Conservation (phyloP, 176 grass and related monocot species). For the Ensete ventricosum region DNA sequence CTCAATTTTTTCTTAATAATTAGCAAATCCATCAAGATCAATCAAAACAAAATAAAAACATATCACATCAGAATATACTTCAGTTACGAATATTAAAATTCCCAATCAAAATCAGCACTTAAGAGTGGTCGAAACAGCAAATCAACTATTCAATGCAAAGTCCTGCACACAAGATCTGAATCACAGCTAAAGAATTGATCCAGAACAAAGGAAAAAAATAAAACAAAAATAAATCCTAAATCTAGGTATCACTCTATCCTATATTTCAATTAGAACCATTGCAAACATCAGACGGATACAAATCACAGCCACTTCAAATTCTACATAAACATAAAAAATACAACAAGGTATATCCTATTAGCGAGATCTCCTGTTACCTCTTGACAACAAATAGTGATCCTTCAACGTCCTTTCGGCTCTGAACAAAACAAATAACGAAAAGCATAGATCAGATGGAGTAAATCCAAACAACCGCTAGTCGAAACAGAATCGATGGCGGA, state of each 20-base stretch:
- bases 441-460: conserved; percentile 1
- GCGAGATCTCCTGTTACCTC: conserved; percentile 31
- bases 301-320: not conserved
- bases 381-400: conserved; percentile 90
- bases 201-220: too few species aligned
- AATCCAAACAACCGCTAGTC: not conserved
- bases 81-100: too few species aligned
- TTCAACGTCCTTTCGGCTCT: conserved; percentile 93
- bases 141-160: too few species aligned
- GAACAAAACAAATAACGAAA: conserved; percentile 9
- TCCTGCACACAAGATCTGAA: too few species aligned
- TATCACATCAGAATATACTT: not conserved
- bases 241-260: too few species aligned
- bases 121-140: too few species aligned
- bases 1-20: not conserved
- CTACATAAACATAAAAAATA: not conserved
- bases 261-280: not conserved
- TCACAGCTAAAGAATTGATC: too few species aligned
- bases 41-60: not conserved
- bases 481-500: not conserved
- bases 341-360: not conserved
- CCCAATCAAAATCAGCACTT: too few species aligned
- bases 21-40: not conserved
- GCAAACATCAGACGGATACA: not conserved
- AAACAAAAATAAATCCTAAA: too few species aligned